phyloP scores from a whole-genome alignment of 2,329 filamentous ascomycete genomes.

The Penicillium freii region DNA sequence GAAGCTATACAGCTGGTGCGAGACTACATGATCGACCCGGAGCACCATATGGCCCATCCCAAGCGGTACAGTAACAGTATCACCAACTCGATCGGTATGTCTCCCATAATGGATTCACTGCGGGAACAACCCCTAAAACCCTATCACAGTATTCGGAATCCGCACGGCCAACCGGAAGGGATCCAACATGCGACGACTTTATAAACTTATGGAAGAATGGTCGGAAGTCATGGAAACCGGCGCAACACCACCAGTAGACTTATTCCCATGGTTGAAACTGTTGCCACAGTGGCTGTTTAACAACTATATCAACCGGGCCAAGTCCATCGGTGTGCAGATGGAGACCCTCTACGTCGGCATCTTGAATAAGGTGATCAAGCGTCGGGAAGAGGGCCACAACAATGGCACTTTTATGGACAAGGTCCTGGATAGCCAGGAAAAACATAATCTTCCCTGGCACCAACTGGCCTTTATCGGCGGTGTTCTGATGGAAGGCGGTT shows the following conservation, averaged over 20 bases:
- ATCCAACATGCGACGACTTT: background rate
- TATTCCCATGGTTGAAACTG: background rate
- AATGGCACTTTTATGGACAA: background rate
- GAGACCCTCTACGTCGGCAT: background rate
- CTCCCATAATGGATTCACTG: background rate
- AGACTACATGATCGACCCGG: conserved; percentile 45
- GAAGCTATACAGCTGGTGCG: conserved; percentile 50
- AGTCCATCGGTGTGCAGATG: conserved; percentile 1
- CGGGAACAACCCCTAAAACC: fast-evolving
- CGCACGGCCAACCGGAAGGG: background rate
- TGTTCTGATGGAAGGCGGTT: conserved; percentile 3
- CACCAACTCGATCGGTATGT: conserved; percentile 28
- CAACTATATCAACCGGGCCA: background rate
- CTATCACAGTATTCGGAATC: conserved; percentile 1
- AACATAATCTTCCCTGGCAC: background rate
- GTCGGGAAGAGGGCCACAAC: background rate
- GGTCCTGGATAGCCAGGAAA: background rate
- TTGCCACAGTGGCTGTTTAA: background rate
- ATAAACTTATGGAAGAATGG: conserved; percentile 6
- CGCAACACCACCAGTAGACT: conserved; percentile 6
- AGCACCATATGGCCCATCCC: conserved; percentile 48
- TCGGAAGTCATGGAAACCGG: conserved; percentile 1
- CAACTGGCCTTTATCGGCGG: background rate
- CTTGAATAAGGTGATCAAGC: background rate
- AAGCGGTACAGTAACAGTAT: conserved; percentile 53